Percentiles rank a stretch among this genome's conserved stretches.
These are phyloP conservation scores for Lophiostoma macrostomum DNA, from an alignment of 495 filamentous ascomycete species.

Conservation along the genomic window DNA sequence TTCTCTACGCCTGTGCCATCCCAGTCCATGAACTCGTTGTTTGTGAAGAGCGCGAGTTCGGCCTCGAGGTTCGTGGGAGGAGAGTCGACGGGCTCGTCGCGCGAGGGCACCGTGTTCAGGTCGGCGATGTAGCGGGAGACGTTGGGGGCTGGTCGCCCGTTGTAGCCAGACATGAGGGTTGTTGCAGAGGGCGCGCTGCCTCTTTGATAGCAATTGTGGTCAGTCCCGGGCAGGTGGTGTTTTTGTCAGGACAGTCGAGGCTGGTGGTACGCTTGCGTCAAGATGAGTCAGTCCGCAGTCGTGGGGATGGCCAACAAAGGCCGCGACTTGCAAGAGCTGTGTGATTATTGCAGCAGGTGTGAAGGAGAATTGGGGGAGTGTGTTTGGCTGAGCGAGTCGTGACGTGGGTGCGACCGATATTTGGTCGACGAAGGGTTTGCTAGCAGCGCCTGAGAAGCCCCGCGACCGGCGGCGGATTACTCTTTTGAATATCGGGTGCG, in stretches of 20 bases:
- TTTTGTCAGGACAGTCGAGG: background rate
- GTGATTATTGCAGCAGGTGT: background rate
- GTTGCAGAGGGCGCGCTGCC: slow-evolving; percentile 1
- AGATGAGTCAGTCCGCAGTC: slow-evolving; percentile 23
- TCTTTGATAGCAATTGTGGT: slow-evolving; percentile 4
- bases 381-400: background rate
- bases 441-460: slow-evolving; percentile 1
- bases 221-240: background rate
- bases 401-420: slow-evolving; percentile 1
- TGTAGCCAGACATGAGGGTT: slow-evolving; percentile 61
- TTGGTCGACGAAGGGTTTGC: slow-evolving; percentile 15
- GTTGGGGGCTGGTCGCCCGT: slow-evolving; percentile 70
- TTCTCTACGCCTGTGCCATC: slow-evolving; percentile 44
- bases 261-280: slow-evolving; percentile 16
- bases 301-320: slow-evolving; percentile 10
- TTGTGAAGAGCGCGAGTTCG: slow-evolving; percentile 87
- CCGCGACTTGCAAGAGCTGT: no score
- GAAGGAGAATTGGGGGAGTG: background rate
- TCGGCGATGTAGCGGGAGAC: slow-evolving; percentile 86
- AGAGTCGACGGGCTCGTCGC: slow-evolving; percentile 60
- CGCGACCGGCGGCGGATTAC: slow-evolving; percentile 3
- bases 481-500: background rate
- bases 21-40: slow-evolving; percentile 90
- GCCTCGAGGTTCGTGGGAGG: slow-evolving; percentile 60
- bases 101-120: slow-evolving; percentile 71